These are phyloP conservation scores for Paxillus rubicundulus DNA, from an alignment of 768 basidiomycete genomes.

Conservation along the genomic window DNA sequence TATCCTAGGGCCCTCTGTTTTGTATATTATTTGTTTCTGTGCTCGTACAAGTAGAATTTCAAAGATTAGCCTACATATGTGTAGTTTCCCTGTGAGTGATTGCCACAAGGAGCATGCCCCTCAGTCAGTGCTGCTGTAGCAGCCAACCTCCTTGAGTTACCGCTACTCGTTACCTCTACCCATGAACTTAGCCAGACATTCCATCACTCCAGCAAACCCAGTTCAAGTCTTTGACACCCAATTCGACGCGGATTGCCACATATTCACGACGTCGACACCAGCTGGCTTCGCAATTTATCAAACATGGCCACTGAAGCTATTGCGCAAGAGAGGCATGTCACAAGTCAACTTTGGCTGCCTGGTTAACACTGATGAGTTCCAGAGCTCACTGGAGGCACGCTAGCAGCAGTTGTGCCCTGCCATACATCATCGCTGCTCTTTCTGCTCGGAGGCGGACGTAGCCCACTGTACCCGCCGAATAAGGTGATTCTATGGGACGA, in stretches of 20 bases:
- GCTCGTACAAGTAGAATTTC: conserved; percentile 7
- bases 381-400: conserved; percentile 80
- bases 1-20: conserved; percentile 1
- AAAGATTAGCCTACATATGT: background rate
- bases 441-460: conserved; percentile 83
- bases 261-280: conserved; percentile 78
- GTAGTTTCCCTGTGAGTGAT: background rate
- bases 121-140: conserved; percentile 1
- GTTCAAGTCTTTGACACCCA: conserved; percentile 73
- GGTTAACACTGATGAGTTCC: conserved; percentile 20
- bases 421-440: conserved; percentile 83
- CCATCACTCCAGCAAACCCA: conserved; percentile 73
- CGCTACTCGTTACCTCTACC: conserved; percentile 23
- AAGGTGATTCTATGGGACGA: conserved; percentile 93
- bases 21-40: conserved; percentile 15
- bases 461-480: conserved; percentile 87
- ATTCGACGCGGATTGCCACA: conserved; percentile 76
- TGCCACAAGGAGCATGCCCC: conserved; percentile 21
- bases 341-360: background rate
- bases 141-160: background rate
- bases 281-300: conserved; percentile 83
- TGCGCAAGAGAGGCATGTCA: conserved; percentile 74
- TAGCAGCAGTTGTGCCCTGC: conserved; percentile 72
- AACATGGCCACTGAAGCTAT: conserved; percentile 68
- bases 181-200: conserved; percentile 88